Base-by-base conservation (phyloP, 352 stramenopile species). In the Phytophthora ramorum region DNA sequence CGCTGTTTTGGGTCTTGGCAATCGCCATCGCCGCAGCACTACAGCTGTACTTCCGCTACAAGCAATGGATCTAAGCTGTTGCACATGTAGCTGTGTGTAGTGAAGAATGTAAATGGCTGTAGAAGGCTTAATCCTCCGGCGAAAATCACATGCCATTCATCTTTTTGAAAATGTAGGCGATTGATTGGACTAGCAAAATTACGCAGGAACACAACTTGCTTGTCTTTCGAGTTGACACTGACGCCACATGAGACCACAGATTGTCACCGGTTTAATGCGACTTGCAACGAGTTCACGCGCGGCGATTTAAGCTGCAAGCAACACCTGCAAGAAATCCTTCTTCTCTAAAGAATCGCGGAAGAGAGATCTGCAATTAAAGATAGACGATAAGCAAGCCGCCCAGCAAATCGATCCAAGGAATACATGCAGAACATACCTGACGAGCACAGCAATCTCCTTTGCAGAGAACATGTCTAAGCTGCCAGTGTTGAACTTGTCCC, bases 21-120 rank as follows among this genome's bases (percentile, higher is more conserved):
- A 74, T 94, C 16, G 62, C 74, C 35, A 93, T 93, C 47, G 85
- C 79, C 9, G 76, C 80, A 9, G 76, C 66, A 8, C 57, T 94
- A 41, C 85, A 92, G 65, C 65, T 94, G 24, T 95, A 94, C 71
- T 94, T 95, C 38, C 79, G 87, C 34, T 85, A 92, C 69, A 93
- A 93, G 54, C 81, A 91, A 69, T 95, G 85, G 85, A 93, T 95
- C 26, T 94, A 47, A 85, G 17, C 6, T 34, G 8, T 34, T 3
- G 28, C 28, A 34, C 28, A 34, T 12, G 8, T 35, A 32, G 22
- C 14, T 34, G 38, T 56, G 58, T 57, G 45, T 43, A 69, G 47
- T 52, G 28, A 46, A 16, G 22, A 14, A 48, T 60, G 43, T 32
- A 41, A 50, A 60, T 41, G 34, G 41, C 43, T 44, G 16, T 49